phyloP scores from a whole-genome alignment of 2,329 filamentous ascomycete species.

The Xylaria hypoxylon region DNA sequence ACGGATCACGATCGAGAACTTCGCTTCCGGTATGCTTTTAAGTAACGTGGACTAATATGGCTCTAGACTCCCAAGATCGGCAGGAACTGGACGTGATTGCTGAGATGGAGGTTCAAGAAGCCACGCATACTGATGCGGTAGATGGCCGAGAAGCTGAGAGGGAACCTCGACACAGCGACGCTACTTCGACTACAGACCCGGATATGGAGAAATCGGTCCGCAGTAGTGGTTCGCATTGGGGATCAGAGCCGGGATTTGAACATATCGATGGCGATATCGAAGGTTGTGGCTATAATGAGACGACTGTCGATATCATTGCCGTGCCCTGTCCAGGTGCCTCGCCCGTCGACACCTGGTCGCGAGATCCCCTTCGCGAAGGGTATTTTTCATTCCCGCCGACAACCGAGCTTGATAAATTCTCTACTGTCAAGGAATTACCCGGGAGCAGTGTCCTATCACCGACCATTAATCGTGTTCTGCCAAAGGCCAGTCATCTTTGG shows the following conservation, averaged over 20 bases:
- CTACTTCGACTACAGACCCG: slow-evolving; percentile 25
- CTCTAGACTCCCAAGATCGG: slow-evolving; percentile 5
- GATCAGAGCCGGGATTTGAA: slow-evolving; percentile 55
- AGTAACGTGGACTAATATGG: slow-evolving; percentile 22
- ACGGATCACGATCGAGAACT: not conserved
- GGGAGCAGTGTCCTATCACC: slow-evolving; percentile 50
- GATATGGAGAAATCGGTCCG: slow-evolving; percentile 40
- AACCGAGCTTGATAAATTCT: slow-evolving; percentile 43
- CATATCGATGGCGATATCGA: slow-evolving; percentile 57
- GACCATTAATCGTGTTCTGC: slow-evolving; percentile 49
- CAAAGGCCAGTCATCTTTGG: slow-evolving; percentile 59
- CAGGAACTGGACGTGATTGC: slow-evolving; percentile 8
- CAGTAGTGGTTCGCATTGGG: slow-evolving; percentile 49
- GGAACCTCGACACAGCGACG: slow-evolving; percentile 32
- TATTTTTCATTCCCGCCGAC: slow-evolving; percentile 57
- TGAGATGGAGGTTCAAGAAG: slow-evolving; percentile 30
- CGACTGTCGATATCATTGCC: slow-evolving; percentile 64
- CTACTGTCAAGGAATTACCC: slow-evolving; percentile 50
- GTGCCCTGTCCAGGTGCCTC: slow-evolving; percentile 67
- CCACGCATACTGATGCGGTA: not conserved
- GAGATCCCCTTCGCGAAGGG: slow-evolving; percentile 60
- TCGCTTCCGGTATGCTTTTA: not conserved
- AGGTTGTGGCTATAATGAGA: slow-evolving; percentile 62
- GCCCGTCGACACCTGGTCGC: slow-evolving; percentile 64
- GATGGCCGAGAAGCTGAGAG: not conserved